Percentiles rank a stretch among this genome's conserved stretches.
Conservation (phyloP, 306 rosid species). For the Abrus precatorius region DNA sequence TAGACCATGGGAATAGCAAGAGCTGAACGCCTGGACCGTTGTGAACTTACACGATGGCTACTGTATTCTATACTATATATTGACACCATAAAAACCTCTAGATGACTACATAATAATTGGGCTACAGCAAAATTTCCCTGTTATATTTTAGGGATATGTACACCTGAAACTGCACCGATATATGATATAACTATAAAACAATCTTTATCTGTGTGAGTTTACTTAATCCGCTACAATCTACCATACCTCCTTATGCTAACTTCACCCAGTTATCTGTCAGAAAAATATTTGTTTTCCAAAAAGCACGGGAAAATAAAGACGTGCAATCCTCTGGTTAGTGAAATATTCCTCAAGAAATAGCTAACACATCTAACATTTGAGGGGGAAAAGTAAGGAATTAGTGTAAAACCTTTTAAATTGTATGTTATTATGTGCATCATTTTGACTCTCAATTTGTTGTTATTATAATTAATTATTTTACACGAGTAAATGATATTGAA, state of each 20-base stretch:
- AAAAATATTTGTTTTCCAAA: conserved; percentile 1
- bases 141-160: conserved; percentile 43
- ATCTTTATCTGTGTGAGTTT: conserved; percentile 34
- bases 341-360: conserved; percentile 22
- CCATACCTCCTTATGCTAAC: conserved; percentile 42
- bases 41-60: not conserved
- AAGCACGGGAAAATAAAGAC: conserved; percentile 1
- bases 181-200: conserved; percentile 33
- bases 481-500: not conserved
- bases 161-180: conserved; percentile 34
- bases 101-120: conserved; percentile 42
- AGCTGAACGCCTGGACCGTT: not conserved
- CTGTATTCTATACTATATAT: conserved; percentile 1
- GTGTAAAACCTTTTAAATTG: not conserved
- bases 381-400: not conserved
- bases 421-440: not conserved
- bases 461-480: not conserved
- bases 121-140: conserved; percentile 47
- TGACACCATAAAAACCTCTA: conserved; percentile 37
- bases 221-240: conserved; percentile 39
- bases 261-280: conserved; percentile 54
- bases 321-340: conserved; percentile 16
- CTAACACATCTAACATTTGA: not conserved
- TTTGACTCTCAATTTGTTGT: not conserved
- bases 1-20: not conserved